These are phyloP conservation scores for Salix brachista DNA, from an alignment of 345 rosid species.

Conservation along the genomic window DNA sequence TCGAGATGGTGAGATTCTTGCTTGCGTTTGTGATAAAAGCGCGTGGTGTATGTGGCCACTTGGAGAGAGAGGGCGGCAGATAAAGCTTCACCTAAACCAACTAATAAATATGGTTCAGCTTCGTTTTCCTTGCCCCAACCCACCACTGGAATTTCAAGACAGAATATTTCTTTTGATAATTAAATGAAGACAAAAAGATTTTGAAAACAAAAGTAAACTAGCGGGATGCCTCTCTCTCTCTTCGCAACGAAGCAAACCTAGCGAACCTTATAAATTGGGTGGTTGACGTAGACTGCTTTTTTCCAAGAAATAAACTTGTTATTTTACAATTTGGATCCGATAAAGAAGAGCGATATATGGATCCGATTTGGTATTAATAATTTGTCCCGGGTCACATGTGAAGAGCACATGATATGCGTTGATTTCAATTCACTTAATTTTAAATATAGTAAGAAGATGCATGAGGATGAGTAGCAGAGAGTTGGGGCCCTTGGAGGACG, in stretches of 20 bases:
- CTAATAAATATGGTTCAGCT: neutral
- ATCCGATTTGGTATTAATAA: constrained; percentile 4
- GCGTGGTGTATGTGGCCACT: neutral
- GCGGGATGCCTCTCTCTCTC: neutral
- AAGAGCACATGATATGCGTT: constrained; percentile 32
- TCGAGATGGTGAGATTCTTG: neutral
- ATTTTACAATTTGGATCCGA: neutral
- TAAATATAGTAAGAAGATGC: no score
- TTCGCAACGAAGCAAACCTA: neutral
- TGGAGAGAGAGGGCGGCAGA: neutral
- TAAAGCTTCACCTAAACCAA: neutral
- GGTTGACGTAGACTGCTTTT: neutral
- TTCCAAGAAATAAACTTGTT: neutral
- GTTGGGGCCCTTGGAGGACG: constrained; percentile 15
- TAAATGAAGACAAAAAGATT: neutral
- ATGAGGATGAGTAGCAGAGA: neutral
- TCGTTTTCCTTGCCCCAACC: neutral
- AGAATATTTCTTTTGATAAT: neutral
- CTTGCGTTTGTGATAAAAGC: neutral
- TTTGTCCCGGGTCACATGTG: constrained; percentile 26
- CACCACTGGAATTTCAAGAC: neutral
- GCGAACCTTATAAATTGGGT: neutral
- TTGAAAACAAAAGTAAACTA: neutral
- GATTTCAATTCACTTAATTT: neutral
- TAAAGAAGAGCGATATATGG: neutral